Evolutionary conservation across 1,284 basidiomycete genomes (phyloP), one percentile per base, ranked within the genome.

Genomic region (Meira miltonrushii): DNA sequence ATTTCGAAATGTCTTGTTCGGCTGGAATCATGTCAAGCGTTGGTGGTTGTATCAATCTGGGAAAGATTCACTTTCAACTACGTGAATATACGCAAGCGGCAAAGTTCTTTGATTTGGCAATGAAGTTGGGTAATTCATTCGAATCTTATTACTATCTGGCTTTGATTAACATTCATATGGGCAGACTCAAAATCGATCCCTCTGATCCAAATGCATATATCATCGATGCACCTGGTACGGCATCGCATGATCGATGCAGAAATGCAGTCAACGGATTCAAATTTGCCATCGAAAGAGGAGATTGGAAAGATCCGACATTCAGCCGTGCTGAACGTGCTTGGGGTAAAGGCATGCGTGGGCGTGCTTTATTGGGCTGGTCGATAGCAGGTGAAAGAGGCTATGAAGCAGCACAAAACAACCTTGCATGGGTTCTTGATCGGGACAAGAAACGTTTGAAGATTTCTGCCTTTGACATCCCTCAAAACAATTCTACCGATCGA

Each of bases 351-450:
- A 61, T 74, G 25, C 44, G 52, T 13, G 54, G 60, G 9, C 69
- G 65, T 19, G 72, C 75, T 3, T 56, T 78, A 13, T 61, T 72
- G 1, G 70, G 67, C n/a, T 92, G 89, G 87, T 84, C 95, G 55
- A 88, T 92, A 39, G 91, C 91, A 4, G 95, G 67, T 12, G 73
- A 98, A 80, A 82, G 89, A 65, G 95, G 95, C 0, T 87, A 85
- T 55, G 94, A 98, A 79, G 84, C 87, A 39, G 94, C 91, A 1
- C 93, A 97, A 81, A 97, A 93, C 78, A 98, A 98, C 72, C 81
- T 99, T 10, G 95, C 93, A 0, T 95, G 87, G 77, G 83, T 94
- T 59, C 81, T 98, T 50, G 92, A 96, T 74, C 89, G 92, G 12
- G 65, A 69, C 57, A 65, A 68, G 19, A 57, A 59, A 17, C 58